Evolutionary conservation across 495 filamentous ascomycete species (phyloP).

Genomic region (Lophiostoma macrostomum): DNA sequence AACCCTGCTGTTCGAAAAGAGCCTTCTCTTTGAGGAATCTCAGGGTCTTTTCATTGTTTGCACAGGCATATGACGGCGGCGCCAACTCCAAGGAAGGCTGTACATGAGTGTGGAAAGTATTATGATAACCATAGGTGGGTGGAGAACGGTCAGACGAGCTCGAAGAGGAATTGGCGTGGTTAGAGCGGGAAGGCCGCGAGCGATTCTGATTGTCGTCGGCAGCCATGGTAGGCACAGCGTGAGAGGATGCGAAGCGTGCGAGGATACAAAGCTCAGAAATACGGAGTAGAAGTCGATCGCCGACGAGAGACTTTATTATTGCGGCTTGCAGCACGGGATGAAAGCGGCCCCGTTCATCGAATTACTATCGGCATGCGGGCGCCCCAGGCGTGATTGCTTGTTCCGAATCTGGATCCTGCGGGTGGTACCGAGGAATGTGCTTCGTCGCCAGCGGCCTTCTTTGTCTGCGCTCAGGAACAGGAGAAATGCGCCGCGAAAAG

Average conservation of each 20-base stretch:
- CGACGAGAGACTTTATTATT: background rate
- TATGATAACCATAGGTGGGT: conserved; percentile 35
- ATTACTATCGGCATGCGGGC: no score
- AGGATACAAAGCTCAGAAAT: no score
- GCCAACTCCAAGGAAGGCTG: background rate
- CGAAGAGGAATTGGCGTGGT: background rate
- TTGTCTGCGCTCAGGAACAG: conserved; percentile 9
- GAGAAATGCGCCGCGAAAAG: no score
- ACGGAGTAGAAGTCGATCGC: no score
- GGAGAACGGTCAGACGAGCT: conserved; percentile 4
- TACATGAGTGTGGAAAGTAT: conserved; percentile 34
- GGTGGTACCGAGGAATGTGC: background rate
- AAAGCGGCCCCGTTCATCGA: conserved; percentile 26
- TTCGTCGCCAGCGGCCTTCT: no score
- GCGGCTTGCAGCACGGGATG: conserved; percentile 8
- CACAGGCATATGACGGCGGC: conserved; percentile 24
- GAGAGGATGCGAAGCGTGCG: no score
- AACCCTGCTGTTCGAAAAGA: background rate
- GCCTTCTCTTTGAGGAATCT: conserved; percentile 12
- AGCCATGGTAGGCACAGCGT: no score
- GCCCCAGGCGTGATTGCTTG: no score
- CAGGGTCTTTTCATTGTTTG: conserved; percentile 16
- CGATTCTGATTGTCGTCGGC: no score
- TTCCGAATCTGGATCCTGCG: background rate
- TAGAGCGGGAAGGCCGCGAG: no score